Evolutionary conservation across 1,139 yeast species (phyloP).

Genomic region (Sugiyamaella castrensis): DNA sequence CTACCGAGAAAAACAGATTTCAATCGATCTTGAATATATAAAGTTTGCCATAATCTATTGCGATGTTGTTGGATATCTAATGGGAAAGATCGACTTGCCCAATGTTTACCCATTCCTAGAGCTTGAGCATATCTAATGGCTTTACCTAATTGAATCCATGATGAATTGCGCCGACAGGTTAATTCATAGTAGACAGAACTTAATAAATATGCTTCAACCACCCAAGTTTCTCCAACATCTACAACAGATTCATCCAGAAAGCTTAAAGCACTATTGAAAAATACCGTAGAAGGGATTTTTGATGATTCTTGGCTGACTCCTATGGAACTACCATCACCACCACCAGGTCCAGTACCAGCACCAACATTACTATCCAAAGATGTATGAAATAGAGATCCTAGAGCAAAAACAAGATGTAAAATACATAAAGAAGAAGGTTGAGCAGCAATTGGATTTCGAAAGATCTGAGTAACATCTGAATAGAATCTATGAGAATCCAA

Average conservation of each 20-base stretch:
- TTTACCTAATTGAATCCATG: conserved; percentile 42
- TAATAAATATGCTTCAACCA: conserved; percentile 44
- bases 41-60: conserved; percentile 10
- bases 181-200: conserved; percentile 42
- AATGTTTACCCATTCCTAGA: conserved; percentile 26
- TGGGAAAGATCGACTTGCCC: conserved; percentile 9
- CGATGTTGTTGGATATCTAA: conserved; percentile 10
- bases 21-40: conserved; percentile 13
- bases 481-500: conserved; percentile 39
- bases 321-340: not conserved
- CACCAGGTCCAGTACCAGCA: not conserved
- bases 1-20: conserved; percentile 12
- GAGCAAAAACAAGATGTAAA: conserved; percentile 42
- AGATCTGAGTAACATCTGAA: conserved; percentile 33
- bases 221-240: conserved; percentile 45
- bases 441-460: conserved; percentile 34
- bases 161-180: conserved; percentile 41
- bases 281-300: conserved; percentile 24
- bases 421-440: conserved; percentile 34
- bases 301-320: not conserved
- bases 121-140: conserved; percentile 37
- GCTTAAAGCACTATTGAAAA: conserved; percentile 40
- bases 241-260: conserved; percentile 34
- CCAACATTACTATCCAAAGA: not conserved
- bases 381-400: conserved; percentile 32